phyloP scores from a whole-genome alignment of 1,139 yeast species.

The Sugiyamaella sp. region DNA sequence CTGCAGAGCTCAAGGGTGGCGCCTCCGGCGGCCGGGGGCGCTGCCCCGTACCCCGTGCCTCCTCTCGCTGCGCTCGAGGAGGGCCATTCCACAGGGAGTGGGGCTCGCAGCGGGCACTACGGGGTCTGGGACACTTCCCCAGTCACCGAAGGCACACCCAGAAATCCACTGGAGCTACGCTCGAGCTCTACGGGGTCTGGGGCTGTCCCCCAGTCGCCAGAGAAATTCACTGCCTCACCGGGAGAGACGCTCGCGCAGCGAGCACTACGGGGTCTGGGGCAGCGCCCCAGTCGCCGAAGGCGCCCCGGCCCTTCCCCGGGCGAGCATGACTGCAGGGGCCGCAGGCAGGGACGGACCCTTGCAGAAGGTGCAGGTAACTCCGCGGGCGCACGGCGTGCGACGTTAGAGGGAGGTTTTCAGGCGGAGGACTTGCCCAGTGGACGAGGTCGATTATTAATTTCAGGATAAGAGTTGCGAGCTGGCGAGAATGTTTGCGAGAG shows the following conservation, averaged over 20 bases:
- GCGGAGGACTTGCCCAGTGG: neutral
- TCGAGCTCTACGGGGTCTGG: neutral
- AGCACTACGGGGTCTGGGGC: too few species aligned
- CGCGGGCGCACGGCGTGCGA: neutral
- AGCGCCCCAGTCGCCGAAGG: too few species aligned
- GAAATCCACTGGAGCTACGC: neutral
- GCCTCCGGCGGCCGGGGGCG: slow-evolving; percentile 4
- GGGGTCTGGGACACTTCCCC: too few species aligned
- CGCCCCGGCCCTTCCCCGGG: too few species aligned
- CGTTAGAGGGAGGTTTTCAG: neutral
- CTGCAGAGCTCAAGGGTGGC: neutral
- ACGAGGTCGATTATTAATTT: neutral
- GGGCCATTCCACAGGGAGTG: too few species aligned
- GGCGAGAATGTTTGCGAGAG: neutral
- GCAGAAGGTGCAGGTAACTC: neutral
- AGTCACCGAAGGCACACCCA: too few species aligned
- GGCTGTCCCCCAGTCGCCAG: neutral
- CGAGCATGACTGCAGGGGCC: too few species aligned
- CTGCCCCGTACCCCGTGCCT: neutral
- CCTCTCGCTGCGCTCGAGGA: neutral
- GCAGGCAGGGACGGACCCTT: too few species aligned
- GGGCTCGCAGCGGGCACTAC: too few species aligned
- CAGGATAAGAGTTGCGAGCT: too few species aligned
- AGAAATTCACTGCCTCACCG: too few species aligned
- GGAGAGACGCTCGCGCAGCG: too few species aligned